phyloP scores from a whole-genome alignment of 106 monocot genomes.

The Ottelia alismoides region DNA sequence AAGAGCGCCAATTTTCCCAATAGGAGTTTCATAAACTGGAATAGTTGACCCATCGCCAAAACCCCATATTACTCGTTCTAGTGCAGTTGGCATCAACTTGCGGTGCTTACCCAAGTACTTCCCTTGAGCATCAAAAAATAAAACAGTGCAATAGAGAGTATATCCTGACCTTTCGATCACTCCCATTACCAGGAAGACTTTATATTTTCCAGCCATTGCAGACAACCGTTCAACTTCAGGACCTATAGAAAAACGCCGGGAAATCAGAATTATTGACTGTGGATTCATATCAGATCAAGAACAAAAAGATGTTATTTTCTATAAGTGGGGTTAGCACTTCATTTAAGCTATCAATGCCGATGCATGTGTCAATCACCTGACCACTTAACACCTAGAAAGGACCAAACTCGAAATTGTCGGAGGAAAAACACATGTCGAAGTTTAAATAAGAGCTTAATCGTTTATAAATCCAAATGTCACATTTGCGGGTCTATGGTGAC shows the following conservation, averaged over 20 bases:
- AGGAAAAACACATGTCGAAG: too few species aligned
- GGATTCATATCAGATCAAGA: too few species aligned
- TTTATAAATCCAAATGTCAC: too few species aligned
- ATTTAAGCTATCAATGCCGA: too few species aligned
- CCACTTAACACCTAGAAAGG: too few species aligned
- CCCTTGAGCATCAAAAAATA: constrained; percentile 83
- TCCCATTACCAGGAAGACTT: constrained; percentile 90
- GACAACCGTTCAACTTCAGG: constrained; percentile 87
- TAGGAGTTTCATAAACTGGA: constrained; percentile 80
- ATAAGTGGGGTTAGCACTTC: too few species aligned
- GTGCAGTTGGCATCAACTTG: constrained; percentile 86
- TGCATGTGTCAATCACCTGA: too few species aligned
- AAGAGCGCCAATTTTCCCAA: constrained; percentile 89
- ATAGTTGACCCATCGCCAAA: constrained; percentile 99
- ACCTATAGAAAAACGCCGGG: constrained; percentile 27
- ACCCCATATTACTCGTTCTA: constrained; percentile 95
- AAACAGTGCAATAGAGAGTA: constrained; percentile 88
- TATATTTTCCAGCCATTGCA: constrained; percentile 82
- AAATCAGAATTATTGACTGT: too few species aligned
- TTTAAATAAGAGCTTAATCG: too few species aligned
- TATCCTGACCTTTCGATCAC: constrained; percentile 89
- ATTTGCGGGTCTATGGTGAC: too few species aligned
- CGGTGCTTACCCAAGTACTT: constrained; percentile 85
- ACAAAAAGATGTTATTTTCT: not conserved
- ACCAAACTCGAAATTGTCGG: too few species aligned